Base-by-base conservation (phyloP, 768 basidiomycete genomes). In the Rhodotorula taiwanensis region DNA sequence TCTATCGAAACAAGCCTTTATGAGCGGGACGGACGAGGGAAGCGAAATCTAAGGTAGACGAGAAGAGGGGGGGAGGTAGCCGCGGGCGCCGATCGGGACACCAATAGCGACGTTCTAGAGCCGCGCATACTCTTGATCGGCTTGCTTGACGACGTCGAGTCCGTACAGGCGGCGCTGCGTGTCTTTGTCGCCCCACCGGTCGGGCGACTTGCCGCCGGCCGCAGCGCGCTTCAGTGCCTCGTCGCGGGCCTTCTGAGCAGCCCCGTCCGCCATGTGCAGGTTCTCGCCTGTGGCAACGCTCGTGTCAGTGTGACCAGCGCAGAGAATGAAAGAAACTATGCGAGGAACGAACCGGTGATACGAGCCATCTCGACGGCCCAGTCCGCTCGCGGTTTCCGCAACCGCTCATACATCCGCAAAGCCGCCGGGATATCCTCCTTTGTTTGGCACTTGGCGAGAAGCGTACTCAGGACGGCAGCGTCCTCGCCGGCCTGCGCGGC, bases 401-500 rank as follows among this genome's bases (percentile, higher is more conserved):
- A n/a, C 16, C 34, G n/a, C 52, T 64, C 51, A 33, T 64, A 64
- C 15, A 41, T n/a, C 31, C 23, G 14, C 11, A 64, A 36, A 25
- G 58, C 63, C 36, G n/a, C 28, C 10, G 41, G 53, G 15, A 64
- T n/a, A 36, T 64, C 70, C n/a, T 54, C 71, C 42, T 60, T 53
- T 30, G 62, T 68, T 10, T 70, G 74, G 31, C 76, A 77, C 21
- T 73, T 72, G 31, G 56, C 45, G n/a, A 52, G 54, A 25, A 70
- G 60, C 20, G 62, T 63, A 41, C 74, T 76, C 18, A 79, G 65
- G 3, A 77, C 74, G 0, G 76, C 76, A 4, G 72, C 78, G 60
- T 80, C 79, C 58, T 80, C 79, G 28, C 78, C 74, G 1, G 78
- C 79, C 53, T 79, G 77, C 2, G 79, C 76, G 7, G 78, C 79